Conservation (phyloP, 1,139 yeast species). For the Wickerhamiella infanticola region DNA sequence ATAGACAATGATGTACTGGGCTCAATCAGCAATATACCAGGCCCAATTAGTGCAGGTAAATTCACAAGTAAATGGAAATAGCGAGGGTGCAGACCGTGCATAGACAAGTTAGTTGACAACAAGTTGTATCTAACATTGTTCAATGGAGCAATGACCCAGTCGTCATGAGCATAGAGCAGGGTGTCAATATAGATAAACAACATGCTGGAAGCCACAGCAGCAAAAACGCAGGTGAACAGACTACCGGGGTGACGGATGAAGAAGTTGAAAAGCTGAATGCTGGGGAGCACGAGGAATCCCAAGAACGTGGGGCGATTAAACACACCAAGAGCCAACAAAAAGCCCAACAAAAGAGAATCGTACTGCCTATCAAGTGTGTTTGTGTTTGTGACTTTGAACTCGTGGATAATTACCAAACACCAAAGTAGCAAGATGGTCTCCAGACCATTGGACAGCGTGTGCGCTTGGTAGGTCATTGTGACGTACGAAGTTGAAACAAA, state of each 20-base stretch:
- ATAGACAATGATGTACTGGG: constrained; percentile 24
- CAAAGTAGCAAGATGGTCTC: constrained; percentile 59
- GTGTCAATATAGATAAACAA: constrained; percentile 39
- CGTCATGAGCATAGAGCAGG: constrained; percentile 17
- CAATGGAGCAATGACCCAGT: constrained; percentile 48
- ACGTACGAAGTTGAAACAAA: constrained; percentile 66
- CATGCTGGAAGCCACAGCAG: constrained; percentile 23
- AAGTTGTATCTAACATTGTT: constrained; percentile 66
- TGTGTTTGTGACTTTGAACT: constrained; percentile 18
- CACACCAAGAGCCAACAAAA: constrained; percentile 44
- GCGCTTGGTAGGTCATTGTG: constrained; percentile 68
- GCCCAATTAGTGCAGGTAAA: constrained; percentile 71
- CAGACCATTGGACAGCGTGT: constrained; percentile 72
- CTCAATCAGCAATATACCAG: constrained; percentile 33
- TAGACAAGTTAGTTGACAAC: constrained; percentile 39
- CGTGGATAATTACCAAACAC: constrained; percentile 32
- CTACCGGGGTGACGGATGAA: constrained; percentile 18
- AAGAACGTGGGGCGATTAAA: constrained; percentile 80
- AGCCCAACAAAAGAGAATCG: constrained; percentile 34
- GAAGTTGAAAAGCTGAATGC: constrained; percentile 20
- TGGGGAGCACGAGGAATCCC: constrained; percentile 57
- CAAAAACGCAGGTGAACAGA: constrained; percentile 16
- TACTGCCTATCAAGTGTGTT: constrained; percentile 18
- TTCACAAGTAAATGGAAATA: constrained; percentile 63
- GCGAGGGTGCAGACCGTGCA: constrained; percentile 73